These are phyloP conservation scores for Fraxinus dipetala DNA, from an alignment of 305 asterid species.

Conservation along the genomic window DNA sequence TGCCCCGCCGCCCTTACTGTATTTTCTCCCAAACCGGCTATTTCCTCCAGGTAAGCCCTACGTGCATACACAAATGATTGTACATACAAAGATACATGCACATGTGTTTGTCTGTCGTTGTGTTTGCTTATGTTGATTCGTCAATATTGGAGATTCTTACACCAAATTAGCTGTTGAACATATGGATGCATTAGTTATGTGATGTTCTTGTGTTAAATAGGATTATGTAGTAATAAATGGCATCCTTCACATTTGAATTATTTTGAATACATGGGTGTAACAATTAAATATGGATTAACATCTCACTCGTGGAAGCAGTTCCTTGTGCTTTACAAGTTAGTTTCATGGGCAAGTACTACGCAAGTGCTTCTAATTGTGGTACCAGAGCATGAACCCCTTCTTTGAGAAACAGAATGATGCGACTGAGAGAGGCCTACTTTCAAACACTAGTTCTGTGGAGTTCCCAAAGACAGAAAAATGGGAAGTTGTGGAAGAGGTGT, in stretches of 20 bases:
- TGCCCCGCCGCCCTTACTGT: conserved; percentile 57
- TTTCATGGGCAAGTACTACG: too few species aligned
- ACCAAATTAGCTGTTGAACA: background rate
- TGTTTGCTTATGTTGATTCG: background rate
- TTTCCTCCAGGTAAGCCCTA: conserved; percentile 50
- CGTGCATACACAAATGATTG: background rate
- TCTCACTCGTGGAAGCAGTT: background rate
- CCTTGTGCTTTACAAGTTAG: too few species aligned
- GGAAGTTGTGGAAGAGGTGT: background rate
- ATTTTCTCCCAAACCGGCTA: conserved; percentile 73
- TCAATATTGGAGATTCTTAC: background rate
- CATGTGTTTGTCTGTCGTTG: background rate
- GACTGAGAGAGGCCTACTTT: too few species aligned
- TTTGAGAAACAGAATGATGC: too few species aligned
- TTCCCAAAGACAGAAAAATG: background rate
- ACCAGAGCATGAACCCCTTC: too few species aligned
- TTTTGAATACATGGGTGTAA: background rate
- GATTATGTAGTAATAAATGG: background rate
- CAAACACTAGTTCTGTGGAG: background rate
- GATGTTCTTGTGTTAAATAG: background rate
- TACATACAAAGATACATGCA: background rate
- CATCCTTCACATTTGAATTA: background rate
- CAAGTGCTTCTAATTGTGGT: background rate
- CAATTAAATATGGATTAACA: background rate
- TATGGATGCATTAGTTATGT: background rate